Percentiles rank a stretch among this genome's conserved stretches.
These are phyloP conservation scores for Trametopsis cervina DNA, from an alignment of 768 basidiomycete species.

Conservation along the genomic window DNA sequence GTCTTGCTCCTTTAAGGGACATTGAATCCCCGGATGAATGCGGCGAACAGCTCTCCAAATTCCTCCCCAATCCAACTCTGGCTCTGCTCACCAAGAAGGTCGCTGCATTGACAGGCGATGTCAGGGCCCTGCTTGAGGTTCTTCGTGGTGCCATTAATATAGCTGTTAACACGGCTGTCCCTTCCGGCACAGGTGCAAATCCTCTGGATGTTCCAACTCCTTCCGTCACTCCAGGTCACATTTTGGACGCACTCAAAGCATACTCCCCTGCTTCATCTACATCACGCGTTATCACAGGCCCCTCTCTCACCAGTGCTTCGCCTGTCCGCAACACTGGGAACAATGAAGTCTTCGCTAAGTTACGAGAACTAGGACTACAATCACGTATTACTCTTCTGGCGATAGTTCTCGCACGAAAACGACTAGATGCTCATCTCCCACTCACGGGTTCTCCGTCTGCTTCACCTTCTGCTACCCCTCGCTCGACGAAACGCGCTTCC, in stretches of 20 bases:
- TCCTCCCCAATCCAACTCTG: slow-evolving; percentile 59
- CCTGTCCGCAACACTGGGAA: slow-evolving; percentile 13
- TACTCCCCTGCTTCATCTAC: slow-evolving; percentile 35
- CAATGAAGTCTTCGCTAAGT: slow-evolving; percentile 61
- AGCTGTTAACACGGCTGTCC: slow-evolving; percentile 31
- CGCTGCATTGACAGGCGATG: slow-evolving; percentile 78
- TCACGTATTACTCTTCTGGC: slow-evolving; percentile 63
- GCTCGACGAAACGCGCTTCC: slow-evolving; percentile 48
- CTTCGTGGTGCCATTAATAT: slow-evolving; percentile 74
- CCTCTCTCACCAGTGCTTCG: slow-evolving; percentile 19
- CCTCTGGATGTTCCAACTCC: slow-evolving; percentile 25
- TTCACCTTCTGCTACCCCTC: slow-evolving; percentile 22
- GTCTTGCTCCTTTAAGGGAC: slow-evolving; percentile 48
- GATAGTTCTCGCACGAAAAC: slow-evolving; percentile 56
- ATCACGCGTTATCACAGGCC: slow-evolving; percentile 27
- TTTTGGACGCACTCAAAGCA: slow-evolving; percentile 70
- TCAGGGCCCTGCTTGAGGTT: slow-evolving; percentile 74
- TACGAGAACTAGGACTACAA: slow-evolving; percentile 66
- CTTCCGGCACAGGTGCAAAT: slow-evolving; percentile 15
- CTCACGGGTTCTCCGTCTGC: slow-evolving; percentile 34
- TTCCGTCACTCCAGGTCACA: slow-evolving; percentile 55
- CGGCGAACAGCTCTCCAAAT: slow-evolving; percentile 30
- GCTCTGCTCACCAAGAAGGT: slow-evolving; percentile 74
- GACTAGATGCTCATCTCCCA: slow-evolving; percentile 50
- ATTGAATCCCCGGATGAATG: slow-evolving; percentile 4